phyloP scores from a whole-genome alignment of 108 stramenopile species.

The Fragilariopsis cylindrus region DNA sequence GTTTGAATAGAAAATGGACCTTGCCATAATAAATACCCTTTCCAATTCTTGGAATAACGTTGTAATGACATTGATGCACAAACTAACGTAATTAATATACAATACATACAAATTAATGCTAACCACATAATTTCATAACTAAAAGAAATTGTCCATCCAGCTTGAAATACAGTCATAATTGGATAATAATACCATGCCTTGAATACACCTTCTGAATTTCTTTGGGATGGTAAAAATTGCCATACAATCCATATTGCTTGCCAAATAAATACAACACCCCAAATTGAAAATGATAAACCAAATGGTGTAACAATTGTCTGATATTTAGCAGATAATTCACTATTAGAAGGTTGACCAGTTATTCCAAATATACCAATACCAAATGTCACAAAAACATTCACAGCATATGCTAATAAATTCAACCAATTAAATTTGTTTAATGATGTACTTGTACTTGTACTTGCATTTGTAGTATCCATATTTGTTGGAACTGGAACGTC shows the following conservation, averaged over 20 bases:
- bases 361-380: conserved; percentile 45
- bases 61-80: conserved; percentile 4
- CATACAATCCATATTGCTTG: conserved; percentile 57
- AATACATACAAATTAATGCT: conserved; percentile 59
- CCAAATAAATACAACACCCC: conserved; percentile 66
- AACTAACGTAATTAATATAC: conserved; percentile 25
- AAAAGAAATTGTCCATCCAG: conserved; percentile 70
- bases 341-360: conserved; percentile 39
- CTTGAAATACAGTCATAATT: conserved; percentile 46
- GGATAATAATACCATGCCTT: conserved; percentile 47
- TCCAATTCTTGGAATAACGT: conserved; percentile 14
- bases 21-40: conserved; percentile 55
- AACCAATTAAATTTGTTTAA: conserved; percentile 39
- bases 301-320: conserved; percentile 76
- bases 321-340: conserved; percentile 60
- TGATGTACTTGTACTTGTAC: neutral
- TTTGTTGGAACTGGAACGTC: no score
- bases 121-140: conserved; percentile 51
- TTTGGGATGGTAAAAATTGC: conserved; percentile 41
- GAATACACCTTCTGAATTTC: conserved; percentile 39
- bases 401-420: conserved; percentile 63
- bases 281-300: conserved; percentile 62
- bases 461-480: no score
- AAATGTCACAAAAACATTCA: conserved; percentile 57
- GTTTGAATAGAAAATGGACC: conserved; percentile 71